phyloP scores from a whole-genome alignment of 768 basidiomycete species.

The Pleurotus cornucopiae region DNA sequence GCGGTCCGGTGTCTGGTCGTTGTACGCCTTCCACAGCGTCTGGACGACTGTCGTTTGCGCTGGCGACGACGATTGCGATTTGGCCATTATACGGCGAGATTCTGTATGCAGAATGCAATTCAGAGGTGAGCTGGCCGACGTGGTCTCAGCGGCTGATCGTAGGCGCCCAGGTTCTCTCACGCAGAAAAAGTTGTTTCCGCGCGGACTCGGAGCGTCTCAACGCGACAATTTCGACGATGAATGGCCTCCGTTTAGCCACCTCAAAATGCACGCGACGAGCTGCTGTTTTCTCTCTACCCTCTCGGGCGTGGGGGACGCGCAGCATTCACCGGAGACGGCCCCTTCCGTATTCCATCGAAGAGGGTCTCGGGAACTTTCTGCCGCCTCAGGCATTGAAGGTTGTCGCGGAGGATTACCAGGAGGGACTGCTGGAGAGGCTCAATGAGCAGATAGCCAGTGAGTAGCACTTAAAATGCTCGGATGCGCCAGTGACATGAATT shows the following conservation, averaged over 20 bases:
- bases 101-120: too few species aligned
- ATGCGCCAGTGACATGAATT: not conserved
- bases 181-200: constrained; percentile 5
- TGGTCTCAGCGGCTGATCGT: not conserved
- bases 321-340: constrained; percentile 46
- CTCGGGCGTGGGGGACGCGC: constrained; percentile 23
- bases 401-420: constrained; percentile 80
- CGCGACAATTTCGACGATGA: constrained; percentile 5
- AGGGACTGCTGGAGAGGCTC: constrained; percentile 74
- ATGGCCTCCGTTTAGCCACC: constrained; percentile 6
- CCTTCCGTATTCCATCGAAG: constrained; percentile 63
- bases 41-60: constrained; percentile 37
- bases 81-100: not conserved
- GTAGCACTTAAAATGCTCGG: constrained; percentile 13
- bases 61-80: constrained; percentile 14
- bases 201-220: not conserved
- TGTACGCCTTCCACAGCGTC: constrained; percentile 75
- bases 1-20: constrained; percentile 69
- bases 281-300: constrained; percentile 6
- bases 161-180: not conserved
- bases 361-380: constrained; percentile 77
- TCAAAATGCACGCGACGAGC: constrained; percentile 8
- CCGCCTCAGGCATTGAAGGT: constrained; percentile 67
- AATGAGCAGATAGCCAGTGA: constrained; percentile 73
- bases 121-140: not conserved